phyloP scores from a whole-genome alignment of 2,329 filamentous ascomycete genomes.

The Coleophoma cylindrospora region DNA sequence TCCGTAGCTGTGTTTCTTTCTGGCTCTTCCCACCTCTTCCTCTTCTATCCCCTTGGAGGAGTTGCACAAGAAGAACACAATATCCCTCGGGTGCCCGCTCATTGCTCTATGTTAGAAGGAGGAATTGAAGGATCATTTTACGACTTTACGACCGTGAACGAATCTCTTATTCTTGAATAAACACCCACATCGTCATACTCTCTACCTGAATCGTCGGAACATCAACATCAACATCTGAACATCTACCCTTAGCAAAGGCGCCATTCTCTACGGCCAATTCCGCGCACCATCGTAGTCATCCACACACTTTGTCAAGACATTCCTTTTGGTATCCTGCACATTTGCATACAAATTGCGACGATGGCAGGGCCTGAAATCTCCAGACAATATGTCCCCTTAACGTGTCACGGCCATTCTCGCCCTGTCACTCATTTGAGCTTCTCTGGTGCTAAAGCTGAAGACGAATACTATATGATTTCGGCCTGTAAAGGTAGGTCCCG shows the following conservation, averaged over 20 bases:
- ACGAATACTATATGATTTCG: constrained; percentile 69
- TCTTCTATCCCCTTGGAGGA: constrained; percentile 1
- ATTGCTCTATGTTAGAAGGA: neutral
- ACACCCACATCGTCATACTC: neutral
- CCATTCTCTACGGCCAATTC: no score
- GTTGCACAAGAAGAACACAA: neutral
- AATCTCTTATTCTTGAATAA: constrained; percentile 24
- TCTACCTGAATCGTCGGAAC: neutral
- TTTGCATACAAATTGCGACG: neutral
- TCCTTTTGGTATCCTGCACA: neutral
- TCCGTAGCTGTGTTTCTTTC: neutral
- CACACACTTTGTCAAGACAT: neutral
- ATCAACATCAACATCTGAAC: no score
- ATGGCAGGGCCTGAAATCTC: constrained; percentile 23
- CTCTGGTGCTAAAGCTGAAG: constrained; percentile 56
- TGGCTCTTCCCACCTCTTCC: neutral
- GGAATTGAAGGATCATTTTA: constrained; percentile 8
- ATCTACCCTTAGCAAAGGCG: no score
- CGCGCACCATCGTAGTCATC: no score
- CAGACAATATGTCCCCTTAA: constrained; percentile 54
- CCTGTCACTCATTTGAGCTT: constrained; percentile 71
- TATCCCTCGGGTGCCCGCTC: neutral
- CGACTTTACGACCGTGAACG: constrained; percentile 26
- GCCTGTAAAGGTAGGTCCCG: constrained; percentile 56
- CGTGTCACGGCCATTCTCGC: constrained; percentile 71